Evolutionary conservation across 805 yeast species (phyloP).

Genomic region (Wickerhamiella domercqiae): DNA sequence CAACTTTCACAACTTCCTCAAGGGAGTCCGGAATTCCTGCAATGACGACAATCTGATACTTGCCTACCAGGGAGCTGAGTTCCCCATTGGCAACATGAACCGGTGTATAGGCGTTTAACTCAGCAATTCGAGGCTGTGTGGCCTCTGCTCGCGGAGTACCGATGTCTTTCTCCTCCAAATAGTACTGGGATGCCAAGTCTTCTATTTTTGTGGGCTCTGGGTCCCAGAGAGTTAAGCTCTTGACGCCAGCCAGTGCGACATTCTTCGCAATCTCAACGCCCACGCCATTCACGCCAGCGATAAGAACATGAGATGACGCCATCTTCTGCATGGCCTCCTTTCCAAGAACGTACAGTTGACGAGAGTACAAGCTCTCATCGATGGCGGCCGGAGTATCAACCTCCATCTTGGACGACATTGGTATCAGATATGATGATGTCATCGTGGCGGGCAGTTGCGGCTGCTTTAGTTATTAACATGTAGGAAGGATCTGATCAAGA

Average conservation of each 20-base stretch:
- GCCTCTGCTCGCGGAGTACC: constrained; percentile 64
- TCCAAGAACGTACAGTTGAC: constrained; percentile 89
- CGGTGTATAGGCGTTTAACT: constrained; percentile 84
- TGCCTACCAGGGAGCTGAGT: constrained; percentile 35
- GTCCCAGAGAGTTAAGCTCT: constrained; percentile 73
- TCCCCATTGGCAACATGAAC: constrained; percentile 45
- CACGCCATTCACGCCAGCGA: constrained; percentile 78
- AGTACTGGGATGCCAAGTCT: constrained; percentile 85
- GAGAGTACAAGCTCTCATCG: constrained; percentile 89
- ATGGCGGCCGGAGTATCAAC: constrained; percentile 25
- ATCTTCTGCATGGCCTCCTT: constrained; percentile 96
- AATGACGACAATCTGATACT: constrained; percentile 71
- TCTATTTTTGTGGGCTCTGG: constrained; percentile 48
- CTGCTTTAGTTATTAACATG: constrained; percentile 4
- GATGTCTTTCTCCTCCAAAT: constrained; percentile 51
- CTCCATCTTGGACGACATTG: constrained; percentile 6
- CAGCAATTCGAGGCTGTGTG: constrained; percentile 53
- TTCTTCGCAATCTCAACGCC: constrained; percentile 96
- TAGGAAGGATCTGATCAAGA: too few relatives aligned
- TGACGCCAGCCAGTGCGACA: constrained; percentile 93
- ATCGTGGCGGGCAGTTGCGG: not conserved
- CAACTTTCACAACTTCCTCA: constrained; percentile 61
- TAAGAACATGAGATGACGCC: constrained; percentile 85
- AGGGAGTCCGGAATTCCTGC: constrained; percentile 47
- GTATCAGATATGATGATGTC: not conserved